These are phyloP conservation scores for Pichia ethanolica DNA, from an alignment of 805 yeast species.

Conservation along the genomic window DNA sequence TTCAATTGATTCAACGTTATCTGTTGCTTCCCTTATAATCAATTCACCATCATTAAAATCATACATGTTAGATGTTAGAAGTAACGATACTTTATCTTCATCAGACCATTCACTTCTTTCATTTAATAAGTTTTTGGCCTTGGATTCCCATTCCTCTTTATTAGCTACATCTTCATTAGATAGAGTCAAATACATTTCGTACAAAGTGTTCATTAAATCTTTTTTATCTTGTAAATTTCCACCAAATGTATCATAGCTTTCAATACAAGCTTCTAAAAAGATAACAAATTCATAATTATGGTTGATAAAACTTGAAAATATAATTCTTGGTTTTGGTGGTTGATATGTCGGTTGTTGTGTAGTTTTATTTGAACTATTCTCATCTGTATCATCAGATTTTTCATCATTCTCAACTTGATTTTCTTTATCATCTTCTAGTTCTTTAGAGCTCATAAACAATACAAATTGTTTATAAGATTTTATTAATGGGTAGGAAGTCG, in stretches of 20 bases:
- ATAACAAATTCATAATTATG: conserved; percentile 85
- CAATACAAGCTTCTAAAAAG: conserved; percentile 85
- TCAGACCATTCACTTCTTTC: conserved; percentile 34
- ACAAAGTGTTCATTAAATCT: conserved; percentile 69
- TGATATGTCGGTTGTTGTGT: conserved; percentile 55
- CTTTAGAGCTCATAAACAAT: conserved; percentile 22
- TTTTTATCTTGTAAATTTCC: conserved; percentile 62
- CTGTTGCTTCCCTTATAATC: conserved; percentile 27
- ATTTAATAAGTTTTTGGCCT: conserved; percentile 50
- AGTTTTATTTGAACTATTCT: not conserved
- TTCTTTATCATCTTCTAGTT: not conserved
- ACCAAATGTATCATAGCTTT: conserved; percentile 67
- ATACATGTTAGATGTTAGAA: conserved; percentile 51
- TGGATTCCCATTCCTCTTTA: conserved; percentile 51
- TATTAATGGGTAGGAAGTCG: conserved; percentile 41
- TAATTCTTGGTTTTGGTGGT: conserved; percentile 85
- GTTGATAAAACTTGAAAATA: conserved; percentile 79
- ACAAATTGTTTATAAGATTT: conserved; percentile 43
- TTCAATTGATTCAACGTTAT: conserved; percentile 19
- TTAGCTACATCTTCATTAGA: conserved; percentile 34
- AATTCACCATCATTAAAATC: conserved; percentile 45
- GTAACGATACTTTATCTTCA: conserved; percentile 48
- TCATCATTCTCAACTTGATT: conserved; percentile 6
- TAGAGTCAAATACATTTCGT: conserved; percentile 69
- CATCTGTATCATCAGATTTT: not conserved